Percentiles rank a stretch among this genome's conserved stretches.
Conservation (phyloP, 148 eudicot genomes). For the Silene conica region DNA sequence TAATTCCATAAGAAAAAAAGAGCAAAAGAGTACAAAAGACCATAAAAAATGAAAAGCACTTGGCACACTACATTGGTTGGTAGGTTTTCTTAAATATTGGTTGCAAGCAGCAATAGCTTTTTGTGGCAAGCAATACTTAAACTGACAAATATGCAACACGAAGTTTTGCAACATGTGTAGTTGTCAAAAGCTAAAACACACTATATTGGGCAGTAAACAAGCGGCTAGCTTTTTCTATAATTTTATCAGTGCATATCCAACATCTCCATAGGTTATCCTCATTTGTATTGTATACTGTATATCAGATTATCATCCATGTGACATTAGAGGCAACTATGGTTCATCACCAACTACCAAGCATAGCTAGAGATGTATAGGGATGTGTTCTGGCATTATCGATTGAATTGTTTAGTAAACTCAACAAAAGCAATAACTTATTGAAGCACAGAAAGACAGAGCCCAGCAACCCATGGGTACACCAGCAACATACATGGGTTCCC, state of each 20-base stretch:
- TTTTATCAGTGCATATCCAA: neutral
- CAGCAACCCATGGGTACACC: too few relatives aligned
- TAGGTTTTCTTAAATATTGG: neutral
- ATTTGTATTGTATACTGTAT: neutral
- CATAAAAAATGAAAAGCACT: neutral
- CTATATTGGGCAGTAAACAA: neutral
- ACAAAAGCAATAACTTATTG: neutral
- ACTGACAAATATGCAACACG: neutral
- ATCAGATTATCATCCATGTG: neutral
- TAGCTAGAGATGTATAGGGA: neutral
- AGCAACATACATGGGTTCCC: too few relatives aligned
- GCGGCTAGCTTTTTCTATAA: neutral
- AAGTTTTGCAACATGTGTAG: neutral
- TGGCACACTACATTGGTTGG: neutral
- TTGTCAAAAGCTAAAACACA: conserved; percentile 7
- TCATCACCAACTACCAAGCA: neutral
- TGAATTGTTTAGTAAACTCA: neutral
- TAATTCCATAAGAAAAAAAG: neutral
- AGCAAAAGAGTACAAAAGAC: neutral
- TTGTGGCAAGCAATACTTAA: neutral
- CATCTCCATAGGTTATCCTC: neutral
- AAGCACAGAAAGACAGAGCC: too few relatives aligned
- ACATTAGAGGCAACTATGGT: neutral
- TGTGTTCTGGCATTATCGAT: neutral
- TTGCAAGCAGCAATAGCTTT: neutral